Conservation (phyloP, 306 rosid species). For the Vigna unguiculata region DNA sequence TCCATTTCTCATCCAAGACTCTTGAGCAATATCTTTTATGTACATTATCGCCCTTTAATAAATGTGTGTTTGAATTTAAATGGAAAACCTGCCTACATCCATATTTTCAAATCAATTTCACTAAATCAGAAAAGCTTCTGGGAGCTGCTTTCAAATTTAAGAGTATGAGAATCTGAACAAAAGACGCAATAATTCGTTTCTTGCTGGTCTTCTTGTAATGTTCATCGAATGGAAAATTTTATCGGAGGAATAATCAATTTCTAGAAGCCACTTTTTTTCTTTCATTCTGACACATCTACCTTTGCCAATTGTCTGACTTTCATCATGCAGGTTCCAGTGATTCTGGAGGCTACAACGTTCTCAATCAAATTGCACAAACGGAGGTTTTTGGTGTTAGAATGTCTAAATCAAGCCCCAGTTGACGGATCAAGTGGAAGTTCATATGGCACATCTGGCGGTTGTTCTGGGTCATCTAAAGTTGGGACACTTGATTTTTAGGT, state of each 20-base stretch:
- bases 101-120: background rate
- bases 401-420: conserved; percentile 89
- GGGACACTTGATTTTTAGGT: conserved; percentile 75
- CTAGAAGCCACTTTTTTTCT: background rate
- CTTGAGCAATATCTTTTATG: background rate
- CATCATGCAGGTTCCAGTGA: conserved; percentile 68
- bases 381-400: conserved; percentile 80
- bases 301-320: conserved; percentile 18
- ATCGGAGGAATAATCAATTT: conserved; percentile 16
- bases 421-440: conserved; percentile 83
- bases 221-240: background rate
- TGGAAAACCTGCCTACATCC: background rate
- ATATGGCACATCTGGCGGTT: conserved; percentile 71
- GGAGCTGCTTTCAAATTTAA: background rate
- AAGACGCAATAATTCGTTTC: background rate
- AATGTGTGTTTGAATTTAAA: background rate
- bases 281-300: conserved; percentile 13
- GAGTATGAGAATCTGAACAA: background rate
- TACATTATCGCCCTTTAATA: background rate
- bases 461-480: conserved; percentile 70
- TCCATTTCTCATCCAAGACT: too few species aligned
- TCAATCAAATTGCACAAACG: conserved; percentile 82
- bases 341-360: conserved; percentile 79
- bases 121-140: background rate
- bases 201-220: conserved; percentile 6